Base-by-base conservation (phyloP, 2,329 filamentous ascomycete species). In the Lasiodiplodia citricola region DNA sequence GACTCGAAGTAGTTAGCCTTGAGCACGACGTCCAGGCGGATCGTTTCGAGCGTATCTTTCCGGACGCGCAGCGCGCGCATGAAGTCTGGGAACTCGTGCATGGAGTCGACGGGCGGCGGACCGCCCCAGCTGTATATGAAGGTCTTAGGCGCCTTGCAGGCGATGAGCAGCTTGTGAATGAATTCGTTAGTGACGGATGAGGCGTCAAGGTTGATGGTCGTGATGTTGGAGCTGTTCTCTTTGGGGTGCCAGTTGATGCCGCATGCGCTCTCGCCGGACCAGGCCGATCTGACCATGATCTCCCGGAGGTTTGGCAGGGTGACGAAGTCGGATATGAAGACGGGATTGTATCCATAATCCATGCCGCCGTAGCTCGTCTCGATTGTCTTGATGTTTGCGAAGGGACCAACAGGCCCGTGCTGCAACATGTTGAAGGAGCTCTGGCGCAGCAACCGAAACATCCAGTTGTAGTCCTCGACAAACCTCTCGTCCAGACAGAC, bases 121-220 rank as follows among this genome's bases (percentile, higher is more conserved):
- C 58, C 44, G 28, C 58, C 58, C 58, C 58, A 63, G 58, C 58
- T 63, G 58, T 63, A 63, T 41, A 51, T 63, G 41, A 63, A 63
- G 18, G 58, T 63, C 25, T 63, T 63, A 44, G 58, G 58, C 16
- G 58, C 41, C 4, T 31, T 28, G 38, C 58, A 63, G 37, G 58
- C 44, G 44, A 18, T 18, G 14, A 63, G 58, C 7, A 63, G 58
- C 44, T 63, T 63, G 58, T n/a, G 28, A 7, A 63, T n/a, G 44
- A 63, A 63, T 16, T 50, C 58, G 44, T 63, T 63, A 25, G 41
- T 51, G 23, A 63, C 58, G 58, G 58, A n/a, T 8, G 58, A 63
- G 16, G 58, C 58, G 41, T 63, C 58, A 44, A 63, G 16, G 58
- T 63, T 51, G 58, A 63, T 63, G 41, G 25, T 50, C 1, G 16